Evolutionary conservation across 2,329 filamentous ascomycete genomes (phyloP).

Genomic region (Cadophora sp.): DNA sequence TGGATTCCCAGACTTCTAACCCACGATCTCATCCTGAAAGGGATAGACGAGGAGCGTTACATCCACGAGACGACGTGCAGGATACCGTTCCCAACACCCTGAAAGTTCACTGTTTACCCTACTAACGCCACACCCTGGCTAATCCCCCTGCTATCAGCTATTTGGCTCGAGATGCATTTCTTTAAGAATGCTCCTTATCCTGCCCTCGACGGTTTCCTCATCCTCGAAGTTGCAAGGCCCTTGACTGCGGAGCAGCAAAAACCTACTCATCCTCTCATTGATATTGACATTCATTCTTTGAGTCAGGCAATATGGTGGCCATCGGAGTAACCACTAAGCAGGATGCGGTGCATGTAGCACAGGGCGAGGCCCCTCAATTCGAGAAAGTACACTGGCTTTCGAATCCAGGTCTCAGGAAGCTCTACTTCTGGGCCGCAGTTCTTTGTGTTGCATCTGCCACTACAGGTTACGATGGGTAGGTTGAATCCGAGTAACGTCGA

Average conservation of each 20-base stretch:
- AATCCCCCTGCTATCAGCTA: slow-evolving; percentile 7
- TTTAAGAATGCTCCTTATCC: slow-evolving; percentile 3
- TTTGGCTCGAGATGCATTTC: slow-evolving; percentile 1
- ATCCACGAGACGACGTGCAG: slow-evolving; percentile 26
- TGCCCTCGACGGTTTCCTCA: slow-evolving; percentile 5
- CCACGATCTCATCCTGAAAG: slow-evolving; percentile 23
- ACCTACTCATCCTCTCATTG: slow-evolving; percentile 7
- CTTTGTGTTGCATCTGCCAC: slow-evolving; percentile 66
- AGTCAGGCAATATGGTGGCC: slow-evolving; percentile 27
- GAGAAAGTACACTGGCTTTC: slow-evolving; percentile 62
- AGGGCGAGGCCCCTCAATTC: slow-evolving; percentile 56
- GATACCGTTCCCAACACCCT: background rate
- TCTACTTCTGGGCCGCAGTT: slow-evolving; percentile 59
- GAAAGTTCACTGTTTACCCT: slow-evolving; percentile 14
- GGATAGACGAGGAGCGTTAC: slow-evolving; percentile 32
- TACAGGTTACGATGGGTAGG: slow-evolving; percentile 64
- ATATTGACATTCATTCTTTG: slow-evolving; percentile 12
- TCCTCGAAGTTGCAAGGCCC: slow-evolving; percentile 13
- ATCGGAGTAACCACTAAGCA: slow-evolving; percentile 25
- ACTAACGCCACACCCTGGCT: slow-evolving; percentile 15
- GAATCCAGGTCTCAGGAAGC: slow-evolving; percentile 61
- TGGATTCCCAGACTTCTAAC: background rate
- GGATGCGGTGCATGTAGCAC: slow-evolving; percentile 48
- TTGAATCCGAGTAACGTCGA: background rate
- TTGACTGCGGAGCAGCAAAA: slow-evolving; percentile 15